Base-by-base conservation (phyloP, 1,284 basidiomycete species). In the Bjerkandera adusta region DNA sequence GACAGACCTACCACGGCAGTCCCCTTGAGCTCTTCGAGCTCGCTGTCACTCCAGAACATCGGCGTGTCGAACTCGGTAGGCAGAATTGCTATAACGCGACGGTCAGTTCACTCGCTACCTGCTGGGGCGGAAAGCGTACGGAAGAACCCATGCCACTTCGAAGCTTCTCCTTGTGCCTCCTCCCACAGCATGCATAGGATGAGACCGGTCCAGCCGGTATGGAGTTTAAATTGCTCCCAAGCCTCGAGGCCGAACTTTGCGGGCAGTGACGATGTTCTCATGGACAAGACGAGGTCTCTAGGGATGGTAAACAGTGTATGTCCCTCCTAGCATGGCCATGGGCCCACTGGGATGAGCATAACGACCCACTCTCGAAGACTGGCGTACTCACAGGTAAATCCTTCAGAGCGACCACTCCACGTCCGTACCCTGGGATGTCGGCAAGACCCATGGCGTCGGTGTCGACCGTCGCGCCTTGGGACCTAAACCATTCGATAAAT, bases 181-280 rank as follows among this genome's bases (percentile, higher is more conserved):
- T 97, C 96, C 86, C 89, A 97, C 89, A 98, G 92, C 85, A 98
- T 89, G 54, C 86, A 90, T 18, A 97, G 71, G 49, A 98, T 97
- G 33, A 98, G 71, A 1, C 89, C 88, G 1, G 79, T 71, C 95
- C 95, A 98, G 1, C 92, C 90, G 43, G 76, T 69, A 43, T 85
- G 73, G 46, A 94, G 65, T 18, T 68, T 63, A 49, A 70, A 64
- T 39, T 62, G 66, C 59, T 66, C 77, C 92, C 91, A 95, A 30
- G 76, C 74, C 4, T 71, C 68, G 3, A 64, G 49, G 10, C 83
- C 81, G 42, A 93, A 70, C 3, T 76, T 70, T 10, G 63, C 50
- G 1, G 81, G 81, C 1, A 97, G 73, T 0, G 67, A 54, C 1
- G 86, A 92, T 0, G 90, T 95, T 25, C 82, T 78, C 2, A 83